Conservation (phyloP, 148 eudicot species). For the Dianthus caryophyllus region DNA sequence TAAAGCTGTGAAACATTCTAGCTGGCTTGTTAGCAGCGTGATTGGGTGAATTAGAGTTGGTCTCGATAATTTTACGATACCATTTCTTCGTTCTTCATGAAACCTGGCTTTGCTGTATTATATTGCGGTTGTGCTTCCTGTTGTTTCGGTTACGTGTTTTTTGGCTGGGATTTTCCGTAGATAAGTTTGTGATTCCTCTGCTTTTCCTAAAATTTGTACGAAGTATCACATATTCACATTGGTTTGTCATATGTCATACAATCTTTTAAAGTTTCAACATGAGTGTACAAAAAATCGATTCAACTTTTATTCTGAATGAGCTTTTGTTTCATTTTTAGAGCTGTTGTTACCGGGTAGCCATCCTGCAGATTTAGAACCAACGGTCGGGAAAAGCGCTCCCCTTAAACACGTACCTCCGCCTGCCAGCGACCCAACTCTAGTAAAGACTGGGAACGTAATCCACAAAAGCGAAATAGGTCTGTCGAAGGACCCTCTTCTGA, state of each 20-base stretch:
- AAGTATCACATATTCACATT: no score
- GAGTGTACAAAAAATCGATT: neutral
- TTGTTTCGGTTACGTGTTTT: no score
- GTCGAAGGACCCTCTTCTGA: constrained; percentile 35
- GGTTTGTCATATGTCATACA: no score
- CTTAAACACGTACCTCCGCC: constrained; percentile 31
- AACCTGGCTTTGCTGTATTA: neutral
- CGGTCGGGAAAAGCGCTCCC: constrained; percentile 10
- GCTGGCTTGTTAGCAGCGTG: neutral
- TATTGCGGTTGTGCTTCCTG: neutral
- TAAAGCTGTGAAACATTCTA: neutral
- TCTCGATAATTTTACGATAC: neutral
- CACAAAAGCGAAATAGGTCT: constrained; percentile 30
- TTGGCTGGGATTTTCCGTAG: no score
- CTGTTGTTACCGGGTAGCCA: constrained; percentile 35
- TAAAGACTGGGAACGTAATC: constrained; percentile 17
- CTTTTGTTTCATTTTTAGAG: constrained; percentile 33
- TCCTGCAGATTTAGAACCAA: constrained; percentile 36
- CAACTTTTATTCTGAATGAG: neutral
- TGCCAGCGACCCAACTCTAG: constrained; percentile 24
- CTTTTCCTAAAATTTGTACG: neutral
- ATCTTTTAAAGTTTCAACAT: neutral
- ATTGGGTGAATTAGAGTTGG: neutral
- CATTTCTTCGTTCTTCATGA: neutral
- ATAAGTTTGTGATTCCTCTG: no score